Conservation (phyloP, 129 eudicot species). For the Flaveria robusta region DNA sequence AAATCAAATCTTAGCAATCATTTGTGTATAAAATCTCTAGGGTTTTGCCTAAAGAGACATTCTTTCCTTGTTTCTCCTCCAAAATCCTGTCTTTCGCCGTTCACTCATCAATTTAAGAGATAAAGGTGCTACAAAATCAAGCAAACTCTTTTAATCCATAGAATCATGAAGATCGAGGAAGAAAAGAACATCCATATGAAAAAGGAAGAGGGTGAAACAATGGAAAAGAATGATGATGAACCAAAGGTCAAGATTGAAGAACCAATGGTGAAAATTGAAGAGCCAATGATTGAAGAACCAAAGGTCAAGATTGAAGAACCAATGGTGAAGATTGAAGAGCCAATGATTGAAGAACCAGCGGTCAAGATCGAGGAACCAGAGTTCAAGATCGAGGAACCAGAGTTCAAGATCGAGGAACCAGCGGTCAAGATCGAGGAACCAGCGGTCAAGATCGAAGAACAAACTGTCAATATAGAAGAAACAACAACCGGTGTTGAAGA, state of each 20-base stretch:
- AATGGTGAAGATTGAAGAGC: too few species aligned
- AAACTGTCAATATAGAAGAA: too few species aligned
- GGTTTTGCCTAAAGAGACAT: slow-evolving; percentile 22
- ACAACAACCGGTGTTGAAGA: background rate
- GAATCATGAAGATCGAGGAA: slow-evolving; percentile 12
- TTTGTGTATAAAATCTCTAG: slow-evolving; percentile 16
- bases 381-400: too few species aligned
- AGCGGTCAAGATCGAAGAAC: too few species aligned
- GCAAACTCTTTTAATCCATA: background rate
- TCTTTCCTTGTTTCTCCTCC: background rate
- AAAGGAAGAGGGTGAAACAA: background rate
- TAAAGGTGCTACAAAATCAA: slow-evolving; percentile 11
- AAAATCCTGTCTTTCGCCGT: too few species aligned
- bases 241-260: background rate
- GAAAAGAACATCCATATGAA: background rate
- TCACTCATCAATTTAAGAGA: slow-evolving; percentile 1
- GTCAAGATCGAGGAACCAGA: background rate
- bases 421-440: too few species aligned
- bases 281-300: too few species aligned
- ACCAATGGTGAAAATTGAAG: too few species aligned
- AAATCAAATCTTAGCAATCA: too few species aligned
- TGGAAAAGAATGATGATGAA: background rate
- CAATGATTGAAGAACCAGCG: background rate
- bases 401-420: too few species aligned
- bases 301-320: too few species aligned